Base-by-base conservation (phyloP, 2,329 filamentous ascomycete genomes). In the Calonectria crousiana region DNA sequence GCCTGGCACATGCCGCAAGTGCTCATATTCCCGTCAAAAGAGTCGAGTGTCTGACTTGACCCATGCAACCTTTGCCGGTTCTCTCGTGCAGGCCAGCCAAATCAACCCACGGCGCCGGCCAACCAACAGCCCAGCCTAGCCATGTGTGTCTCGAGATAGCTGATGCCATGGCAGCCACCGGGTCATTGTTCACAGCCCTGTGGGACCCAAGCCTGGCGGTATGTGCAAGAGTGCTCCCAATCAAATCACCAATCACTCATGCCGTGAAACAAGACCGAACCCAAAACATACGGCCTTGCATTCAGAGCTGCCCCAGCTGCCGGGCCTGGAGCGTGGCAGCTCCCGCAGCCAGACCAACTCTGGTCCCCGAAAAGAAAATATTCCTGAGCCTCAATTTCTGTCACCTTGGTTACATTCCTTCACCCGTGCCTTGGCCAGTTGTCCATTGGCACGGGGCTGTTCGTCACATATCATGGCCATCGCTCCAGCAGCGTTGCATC, bases 271-370 rank as follows among this genome's bases (percentile, higher is more conserved):
- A 60, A n/a, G 30, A 36, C 70, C 28, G 65, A 62, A 64, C 66
- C 58, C 23, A 72, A 67, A 67, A 66, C 64, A 62, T 67, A 18
- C 52, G 26, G 51, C 52, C 58, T 41, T 56, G 70, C 70, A 56
- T 66, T 62, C 10, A 28, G 28, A 34, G 32, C 9, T 47, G 34
- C 47, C n/a, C 23, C 52, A 26, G 47, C 47, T 69, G 30, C 36
- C 71, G 66, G 38, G 58, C 65, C 69, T 66, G 71, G 69, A 73
- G 32, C 70, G 64, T 73, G 66, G 71, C 18, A 16, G 18, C 26
- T 30, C 52, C 51, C 26, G 32, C 3, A 13, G 20, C n/a, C 32
- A 13, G 32, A 23, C 20, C 51, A 67, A 23, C n/a, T 47, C 23
- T 34, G 38, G 69, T 52, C 23, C 23, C 34, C 5, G 13, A 62